Base-by-base conservation (phyloP, 2,329 filamentous ascomycete genomes). In the Pseudogymnoascus sp. region DNA sequence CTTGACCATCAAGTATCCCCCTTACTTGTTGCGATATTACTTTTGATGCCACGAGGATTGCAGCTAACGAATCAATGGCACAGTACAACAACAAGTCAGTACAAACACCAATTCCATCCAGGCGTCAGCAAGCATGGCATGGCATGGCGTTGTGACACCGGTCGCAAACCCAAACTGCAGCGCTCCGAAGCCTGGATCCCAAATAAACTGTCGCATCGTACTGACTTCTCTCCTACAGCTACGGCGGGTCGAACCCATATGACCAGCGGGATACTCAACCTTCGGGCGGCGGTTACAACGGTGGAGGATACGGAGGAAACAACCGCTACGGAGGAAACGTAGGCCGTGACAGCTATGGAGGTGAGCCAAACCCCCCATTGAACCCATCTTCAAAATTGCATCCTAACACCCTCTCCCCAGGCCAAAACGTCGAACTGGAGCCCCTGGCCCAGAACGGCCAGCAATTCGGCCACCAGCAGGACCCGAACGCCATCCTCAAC, bases 401-500 rank as follows among this genome's bases (percentile, higher is more conserved):
- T 21, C 6, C n/a, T 63, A 34, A 14, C n/a, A 62, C 6, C 10
- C 19, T 0, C 4, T 28, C 8, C 48, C 6, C 23, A 75, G 73
- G 70, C 21, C 68, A 71, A 65, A 74, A 73, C 70, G 85, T 91
- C 70, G 90, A 93, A 77, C 90, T 92, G 87, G 83, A 84, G 57
- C 82, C 88, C 11, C 81, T 90, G 54, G 76, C 80, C 51, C 81
- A 82, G 66, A 81, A 80, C 64, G 79, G 77, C 62, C 71, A 78
- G 63, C 75, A 75, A 54, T 80, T 81, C 62, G 80, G 74, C 43
- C 74, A 75, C 60, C 74, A 79, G 70, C 71, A 77, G 69, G 85
- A 92, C 75, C 86, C 89, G 48, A 92, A 91, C 74, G 85, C 85
- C 64, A 89, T 96, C 69, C 83, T 97, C 66, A 91, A 96, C 78